Conservation (phyloP, 495 filamentous ascomycete species). For the Oidiodendron maius region DNA sequence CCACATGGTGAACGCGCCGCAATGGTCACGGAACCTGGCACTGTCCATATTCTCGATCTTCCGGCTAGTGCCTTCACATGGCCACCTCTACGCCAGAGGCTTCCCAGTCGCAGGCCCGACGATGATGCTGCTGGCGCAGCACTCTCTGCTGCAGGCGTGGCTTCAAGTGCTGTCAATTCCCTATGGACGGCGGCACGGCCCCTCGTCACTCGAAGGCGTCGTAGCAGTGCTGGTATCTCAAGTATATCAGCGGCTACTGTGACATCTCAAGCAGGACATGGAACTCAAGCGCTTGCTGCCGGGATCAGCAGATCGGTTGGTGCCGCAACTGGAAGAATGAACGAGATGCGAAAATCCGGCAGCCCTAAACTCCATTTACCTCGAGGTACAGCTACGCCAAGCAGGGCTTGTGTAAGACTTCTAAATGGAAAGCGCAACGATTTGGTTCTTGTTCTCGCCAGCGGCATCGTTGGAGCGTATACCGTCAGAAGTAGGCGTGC, state of each 20-base stretch:
- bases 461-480: conserved; percentile 59
- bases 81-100: conserved; percentile 70
- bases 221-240: conserved; percentile 36
- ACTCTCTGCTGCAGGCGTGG: conserved; percentile 17
- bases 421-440: conserved; percentile 45
- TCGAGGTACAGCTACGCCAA: conserved; percentile 35
- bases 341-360: conserved; percentile 72
- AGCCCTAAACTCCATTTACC: conserved; percentile 79
- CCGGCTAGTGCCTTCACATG: conserved; percentile 79
- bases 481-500: conserved; percentile 46
- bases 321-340: conserved; percentile 71
- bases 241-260: conserved; percentile 41
- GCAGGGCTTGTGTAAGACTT: conserved; percentile 50
- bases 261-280: conserved; percentile 62
- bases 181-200: conserved; percentile 34
- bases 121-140: conserved; percentile 20
- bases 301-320: conserved; percentile 80
- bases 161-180: conserved; percentile 26
- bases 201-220: conserved; percentile 41
- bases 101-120: conserved; percentile 26
- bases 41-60: conserved; percentile 83
- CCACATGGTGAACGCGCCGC: conserved; percentile 77
- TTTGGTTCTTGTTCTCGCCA: conserved; percentile 51
- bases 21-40: conserved; percentile 87
- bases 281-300: conserved; percentile 74